Evolutionary conservation across 345 rosid genomes (phyloP), one percentile per base, ranked within the genome.

Genomic region (Tarenaya hassleriana): DNA sequence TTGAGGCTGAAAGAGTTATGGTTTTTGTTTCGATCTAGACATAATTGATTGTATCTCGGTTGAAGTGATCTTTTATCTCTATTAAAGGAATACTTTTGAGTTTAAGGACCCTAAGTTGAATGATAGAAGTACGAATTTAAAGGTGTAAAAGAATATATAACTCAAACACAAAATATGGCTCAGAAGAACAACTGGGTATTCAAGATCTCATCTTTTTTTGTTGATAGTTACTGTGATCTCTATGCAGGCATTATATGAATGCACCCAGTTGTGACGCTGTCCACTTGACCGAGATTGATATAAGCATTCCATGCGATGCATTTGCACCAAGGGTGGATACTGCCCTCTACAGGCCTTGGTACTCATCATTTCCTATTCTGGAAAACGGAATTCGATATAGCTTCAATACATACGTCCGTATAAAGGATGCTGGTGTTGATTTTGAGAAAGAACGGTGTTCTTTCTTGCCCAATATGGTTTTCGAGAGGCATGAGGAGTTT

Each of bases 231-330:
- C 13, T 19, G 31, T 62, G 62, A 34, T 47, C 60, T 43, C 52
- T 41, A 7, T 74, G 41, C 76, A 91, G 96, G 77, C 77, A 92
- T 34, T 65, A 82, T 52, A 79, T 92, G 56, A 83, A 84, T 81
- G 95, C 78, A 4, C 76, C 86, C 7, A 73, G 52, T 38, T 92
- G 98, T 66, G 90, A 88, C 66, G 96, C 95, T 64, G 68, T 83
- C 37, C 96, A 92, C 71, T 56, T 84, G 34, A 88, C 96, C 0
- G 96, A 88, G 58, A 78, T 92, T 42, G 79, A 84, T 70, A 75
- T 70, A 43, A 73, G 56, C 61, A 47, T 85, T 46, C 81, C 82
- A 4, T 88, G 96, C 34, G 96, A 92, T 56, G 80, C 98, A 40
- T 88, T 79, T 65, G 78, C 90, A 52, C 94, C 96, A 4, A 24